These are phyloP conservation scores for Stentor roeselii DNA, from an alignment of 73 alveolate species.

Conservation along the genomic window DNA sequence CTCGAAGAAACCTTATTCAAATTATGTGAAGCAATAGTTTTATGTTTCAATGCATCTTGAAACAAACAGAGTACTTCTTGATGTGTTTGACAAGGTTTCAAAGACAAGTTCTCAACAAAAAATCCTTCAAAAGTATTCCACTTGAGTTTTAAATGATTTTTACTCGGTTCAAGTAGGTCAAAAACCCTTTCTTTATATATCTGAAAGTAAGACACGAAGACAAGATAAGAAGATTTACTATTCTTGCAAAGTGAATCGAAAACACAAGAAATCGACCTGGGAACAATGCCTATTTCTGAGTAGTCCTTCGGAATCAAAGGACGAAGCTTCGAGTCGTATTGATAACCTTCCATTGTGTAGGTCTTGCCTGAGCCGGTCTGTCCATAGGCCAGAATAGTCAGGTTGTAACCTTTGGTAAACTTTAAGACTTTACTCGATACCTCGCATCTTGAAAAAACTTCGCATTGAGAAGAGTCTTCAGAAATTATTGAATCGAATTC, in stretches of 20 bases:
- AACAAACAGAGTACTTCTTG: constrained; percentile 94
- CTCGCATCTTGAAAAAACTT: no score
- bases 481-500: no score
- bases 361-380: constrained; percentile 43
- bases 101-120: constrained; percentile 83
- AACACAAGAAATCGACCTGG: background rate
- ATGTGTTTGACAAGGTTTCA: constrained; percentile 73
- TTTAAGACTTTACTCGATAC: constrained; percentile 37
- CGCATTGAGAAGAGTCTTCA: no score
- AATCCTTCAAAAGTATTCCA: constrained; percentile 88
- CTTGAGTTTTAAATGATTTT: constrained; percentile 35
- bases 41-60: constrained; percentile 97
- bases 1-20: constrained; percentile 90
- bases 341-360: constrained; percentile 54
- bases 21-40: constrained; percentile 93
- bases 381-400: constrained; percentile 65
- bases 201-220: background rate
- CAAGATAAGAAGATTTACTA: background rate
- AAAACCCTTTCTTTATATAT: background rate
- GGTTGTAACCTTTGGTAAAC: constrained; percentile 40
- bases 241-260: no score
- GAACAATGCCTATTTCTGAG: background rate
- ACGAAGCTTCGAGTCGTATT: background rate
- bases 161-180: background rate
- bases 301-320: no score